Base-by-base conservation (phyloP, 1,284 basidiomycete genomes). In the Cutaneotrichosporon sp. region DNA sequence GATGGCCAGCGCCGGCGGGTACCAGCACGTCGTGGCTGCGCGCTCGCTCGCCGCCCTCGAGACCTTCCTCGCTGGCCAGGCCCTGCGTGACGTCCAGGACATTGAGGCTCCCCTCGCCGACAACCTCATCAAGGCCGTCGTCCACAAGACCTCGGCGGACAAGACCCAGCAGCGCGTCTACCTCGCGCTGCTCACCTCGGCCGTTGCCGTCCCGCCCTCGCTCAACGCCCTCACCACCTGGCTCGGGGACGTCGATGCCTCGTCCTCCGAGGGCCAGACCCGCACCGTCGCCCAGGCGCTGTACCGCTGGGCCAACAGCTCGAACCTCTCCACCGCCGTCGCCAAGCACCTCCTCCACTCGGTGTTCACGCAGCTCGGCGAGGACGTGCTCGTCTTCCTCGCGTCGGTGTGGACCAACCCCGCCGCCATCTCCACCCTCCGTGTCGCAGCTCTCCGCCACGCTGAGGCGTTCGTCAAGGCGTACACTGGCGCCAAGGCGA, bases 321-420 rank as follows among this genome's bases (percentile, higher is more conserved):
- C 83, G 81, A 3, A 73, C 79, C 33, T 79, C 77, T 11, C 81
- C 80, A 13, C 80, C 3, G 63, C 72, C 2, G 75, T 91, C 3
- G 84, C 87, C 0, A 81, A 83, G 1, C 78, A 82, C 22, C 77
- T 92, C 43, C 83, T 93, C 33, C 83, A 84, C 59, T 75, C 82
- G 1, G 78, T 97, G 0, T 90, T 97, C 71, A 79, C 84, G 49
- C 85, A 83, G 58, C 80, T 95, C 4, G 85, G 85, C 57, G 86
- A 89, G 22, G 87, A 88, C 58, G 83, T 88, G 0, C 81, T 97
- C n/a, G 81, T 88, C 1, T 95, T 98, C 82, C 85, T 98, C 22
- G 84, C 87, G 16, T 84, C 89, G 7, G 67, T 89, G 34, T 90
- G 89, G 88, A 79, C 83, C 29, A 74, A 64, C 16, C 20, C 20